Evolutionary conservation across 2,329 filamentous ascomycete species (phyloP).

Genomic region (Trichoderma brevicompactum): DNA sequence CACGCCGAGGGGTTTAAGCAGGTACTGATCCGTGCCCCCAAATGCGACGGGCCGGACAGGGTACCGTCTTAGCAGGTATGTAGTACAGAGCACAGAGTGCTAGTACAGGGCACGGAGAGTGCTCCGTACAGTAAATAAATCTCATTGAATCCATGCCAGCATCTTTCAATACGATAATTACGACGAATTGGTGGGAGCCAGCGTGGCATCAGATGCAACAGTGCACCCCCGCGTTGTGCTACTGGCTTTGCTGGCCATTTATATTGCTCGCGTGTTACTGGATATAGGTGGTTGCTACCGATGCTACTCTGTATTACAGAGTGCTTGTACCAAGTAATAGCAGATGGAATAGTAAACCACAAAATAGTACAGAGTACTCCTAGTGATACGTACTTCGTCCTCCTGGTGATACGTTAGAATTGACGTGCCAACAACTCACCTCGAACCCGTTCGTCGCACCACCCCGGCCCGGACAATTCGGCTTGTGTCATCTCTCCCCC

Average conservation of each 20-base stretch:
- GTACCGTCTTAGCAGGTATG: slow-evolving; percentile 10
- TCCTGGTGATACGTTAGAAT: background rate
- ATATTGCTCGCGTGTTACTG: too few species aligned
- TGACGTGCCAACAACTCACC: background rate
- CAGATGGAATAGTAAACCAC: too few species aligned
- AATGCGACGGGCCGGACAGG: background rate
- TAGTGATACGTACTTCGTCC: too few species aligned
- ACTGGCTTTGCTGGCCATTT: background rate
- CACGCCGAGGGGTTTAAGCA: background rate
- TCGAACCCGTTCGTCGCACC: background rate
- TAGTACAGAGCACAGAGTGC: too few species aligned
- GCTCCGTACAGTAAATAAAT: too few species aligned
- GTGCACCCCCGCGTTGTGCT: background rate
- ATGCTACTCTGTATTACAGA: too few species aligned
- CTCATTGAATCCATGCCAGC: too few species aligned
- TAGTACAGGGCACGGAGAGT: too few species aligned
- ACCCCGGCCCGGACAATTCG: background rate
- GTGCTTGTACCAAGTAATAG: too few species aligned
- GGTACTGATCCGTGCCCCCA: background rate
- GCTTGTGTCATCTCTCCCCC: background rate
- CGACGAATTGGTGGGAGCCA: background rate
- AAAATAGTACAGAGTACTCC: too few species aligned
- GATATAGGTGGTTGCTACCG: too few species aligned
- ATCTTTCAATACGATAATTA: too few species aligned
- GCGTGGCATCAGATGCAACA: slow-evolving; percentile 17